A percentile compares a stretch with the other conserved stretches of the same genome.
phyloP scores from a whole-genome alignment of 208 protist species.

The Novymonas esmeraldas region DNA sequence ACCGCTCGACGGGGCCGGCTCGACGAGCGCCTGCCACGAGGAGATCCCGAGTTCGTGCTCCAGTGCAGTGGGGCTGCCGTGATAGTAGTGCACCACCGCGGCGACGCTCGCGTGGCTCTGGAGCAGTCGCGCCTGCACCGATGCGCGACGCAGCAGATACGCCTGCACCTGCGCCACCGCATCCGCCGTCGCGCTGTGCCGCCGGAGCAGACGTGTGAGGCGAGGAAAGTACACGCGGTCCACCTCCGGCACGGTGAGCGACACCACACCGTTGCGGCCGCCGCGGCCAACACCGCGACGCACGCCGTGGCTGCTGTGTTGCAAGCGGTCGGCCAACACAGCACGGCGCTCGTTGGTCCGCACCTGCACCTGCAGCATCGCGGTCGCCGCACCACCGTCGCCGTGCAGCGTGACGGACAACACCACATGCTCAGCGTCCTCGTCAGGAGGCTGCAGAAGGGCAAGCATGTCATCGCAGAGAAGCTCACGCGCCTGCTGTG shows the following conservation, averaged over 20 bases:
- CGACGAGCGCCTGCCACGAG: constrained; percentile 35
- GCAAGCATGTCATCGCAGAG: constrained; percentile 67
- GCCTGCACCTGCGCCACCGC: constrained; percentile 36
- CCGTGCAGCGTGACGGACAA: constrained; percentile 32
- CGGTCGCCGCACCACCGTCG: constrained; percentile 41
- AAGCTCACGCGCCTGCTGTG: constrained; percentile 37
- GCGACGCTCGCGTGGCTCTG: constrained; percentile 50
- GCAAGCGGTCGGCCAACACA: constrained; percentile 39
- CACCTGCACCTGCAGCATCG: constrained; percentile 68
- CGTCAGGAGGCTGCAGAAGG: constrained; percentile 53
- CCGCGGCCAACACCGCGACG: constrained; percentile 19
- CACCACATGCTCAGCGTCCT: constrained; percentile 40
- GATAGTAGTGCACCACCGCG: constrained; percentile 76
- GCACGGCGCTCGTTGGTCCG: constrained; percentile 75
- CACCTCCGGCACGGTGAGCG: constrained; percentile 26
- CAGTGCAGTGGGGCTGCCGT: constrained; percentile 56
- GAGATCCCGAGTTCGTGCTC: constrained; percentile 54
- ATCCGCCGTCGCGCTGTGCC: constrained; percentile 36
- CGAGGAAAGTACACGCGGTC: constrained; percentile 48
- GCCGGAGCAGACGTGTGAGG: constrained; percentile 40
- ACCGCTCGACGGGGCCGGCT: neutral
- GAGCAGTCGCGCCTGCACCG: constrained; percentile 32
- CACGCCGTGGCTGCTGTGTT: constrained; percentile 30
- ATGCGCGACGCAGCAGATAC: constrained; percentile 38
- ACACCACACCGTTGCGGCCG: constrained; percentile 19